Base-by-base conservation (phyloP, 129 eudicot species). In the Flaveria sonorensis region DNA sequence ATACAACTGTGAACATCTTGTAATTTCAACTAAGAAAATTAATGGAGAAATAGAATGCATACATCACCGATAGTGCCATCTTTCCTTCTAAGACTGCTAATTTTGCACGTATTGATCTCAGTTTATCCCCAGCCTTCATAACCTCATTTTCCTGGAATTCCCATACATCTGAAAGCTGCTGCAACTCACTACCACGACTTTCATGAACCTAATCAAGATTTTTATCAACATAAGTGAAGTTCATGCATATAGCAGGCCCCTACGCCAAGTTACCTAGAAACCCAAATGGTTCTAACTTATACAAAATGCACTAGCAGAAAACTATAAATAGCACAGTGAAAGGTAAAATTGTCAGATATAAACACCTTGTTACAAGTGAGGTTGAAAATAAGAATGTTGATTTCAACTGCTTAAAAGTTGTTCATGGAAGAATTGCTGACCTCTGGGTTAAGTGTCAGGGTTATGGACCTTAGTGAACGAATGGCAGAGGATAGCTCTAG, bases 11-110 rank as follows among this genome's bases (percentile, higher is more conserved):
- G 26, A 77, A 23, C 60, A 51, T 32, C 39, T 52, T 77, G 57
- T 56, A 16, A n/a, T 68, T 13, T 13, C 40, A 51, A 63, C 63
- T 2, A 73, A 59, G 10, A 63, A 11, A 5, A 72, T 56, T 28
- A 12, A 66, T 2, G 30, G 50, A 24, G 1, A 72, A 68, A 77
- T 7, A 57, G 74, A 52, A 77, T 24, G 55, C 93, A 53, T 81
- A 90, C 98, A 64, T 83, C 47, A 88, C 82, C 68, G 94, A 83
- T 68, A 92, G 82, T 16, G 98, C 75, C 79, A 90, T 90, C 83
- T 88, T 92, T 71, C 96, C 96, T 85, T 92, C 96, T 79, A 90
- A 39, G 42, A 92, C 88, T 26, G 96, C 92, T 20, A 92, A 52
- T 78, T 88, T 90, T 61, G 92, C 90, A 8, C 89, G 89, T 51